These are phyloP conservation scores for Pseudogymnoascus verrucosus DNA, from an alignment of 2,329 filamentous ascomycete genomes.

Conservation along the genomic window DNA sequence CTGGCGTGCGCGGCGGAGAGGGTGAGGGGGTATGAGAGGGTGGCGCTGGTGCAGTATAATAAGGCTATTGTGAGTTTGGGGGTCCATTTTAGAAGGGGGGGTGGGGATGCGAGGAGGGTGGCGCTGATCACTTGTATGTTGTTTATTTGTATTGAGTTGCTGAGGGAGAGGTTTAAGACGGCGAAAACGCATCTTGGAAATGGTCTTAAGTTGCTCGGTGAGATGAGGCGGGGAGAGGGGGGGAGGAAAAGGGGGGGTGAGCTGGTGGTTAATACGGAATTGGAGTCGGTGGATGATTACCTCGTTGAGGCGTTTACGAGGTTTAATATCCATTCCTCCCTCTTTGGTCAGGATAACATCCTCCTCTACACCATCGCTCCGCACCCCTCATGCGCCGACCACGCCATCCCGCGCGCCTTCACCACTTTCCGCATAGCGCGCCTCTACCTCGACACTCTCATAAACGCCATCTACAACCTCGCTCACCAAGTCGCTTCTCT, in stretches of 20 bases:
- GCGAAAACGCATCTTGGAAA: conserved; percentile 36
- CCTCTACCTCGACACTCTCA: neutral
- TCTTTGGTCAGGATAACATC: conserved; percentile 21
- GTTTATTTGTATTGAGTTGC: conserved; percentile 46
- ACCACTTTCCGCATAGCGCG: conserved; percentile 5
- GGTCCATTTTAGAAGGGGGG: conserved; percentile 28
- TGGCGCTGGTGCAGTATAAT: conserved; percentile 41
- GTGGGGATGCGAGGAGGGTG: conserved; percentile 25
- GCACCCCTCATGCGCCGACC: neutral
- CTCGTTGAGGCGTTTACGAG: conserved; percentile 35
- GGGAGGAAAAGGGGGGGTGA: neutral
- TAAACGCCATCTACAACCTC: neutral
- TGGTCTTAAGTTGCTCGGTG: conserved; percentile 33
- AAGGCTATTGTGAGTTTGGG: conserved; percentile 39
- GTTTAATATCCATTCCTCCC: conserved; percentile 25
- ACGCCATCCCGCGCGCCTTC: neutral
- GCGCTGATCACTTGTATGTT: conserved; percentile 40
- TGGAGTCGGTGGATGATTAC: conserved; percentile 33
- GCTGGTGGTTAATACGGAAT: conserved; percentile 12
- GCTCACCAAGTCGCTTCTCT: neutral
- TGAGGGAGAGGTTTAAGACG: conserved; percentile 35
- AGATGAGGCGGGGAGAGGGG: conserved; percentile 13
- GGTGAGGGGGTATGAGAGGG: conserved; percentile 24
- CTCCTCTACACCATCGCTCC: neutral
- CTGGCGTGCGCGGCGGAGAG: conserved; percentile 23